Evolutionary conservation across 352 stramenopile genomes (phyloP), one percentile per base, ranked within the genome.

Genomic region (Globisporangium nunn): DNA sequence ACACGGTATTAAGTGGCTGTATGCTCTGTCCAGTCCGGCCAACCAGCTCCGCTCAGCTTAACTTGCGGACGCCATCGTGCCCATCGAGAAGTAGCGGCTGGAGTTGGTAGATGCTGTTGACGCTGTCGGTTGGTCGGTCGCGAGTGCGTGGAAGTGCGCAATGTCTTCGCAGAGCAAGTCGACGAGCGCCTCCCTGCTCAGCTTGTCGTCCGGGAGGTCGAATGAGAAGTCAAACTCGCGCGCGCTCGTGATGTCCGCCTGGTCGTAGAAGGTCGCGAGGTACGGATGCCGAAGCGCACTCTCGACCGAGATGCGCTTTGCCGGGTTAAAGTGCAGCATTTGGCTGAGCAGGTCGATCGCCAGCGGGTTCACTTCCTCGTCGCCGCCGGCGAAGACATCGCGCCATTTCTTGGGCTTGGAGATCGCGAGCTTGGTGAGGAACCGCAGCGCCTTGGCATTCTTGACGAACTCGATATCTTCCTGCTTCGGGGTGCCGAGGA

Each of bases 381-480:
- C 47, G 29, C 37, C 30, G 17, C 59, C 65, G 2, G 75, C 68
- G 56, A 89, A 86, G 28, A 85, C 68, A 8, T 91, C 77, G 6
- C 58, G 61, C 70, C 78, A 87, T 61, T 87, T 89, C 47, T 72
- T 85, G 0, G 80, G 75, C 66, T 91, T 89, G 11, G 77, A 88
- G 40, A 92, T 91, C 1, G 75, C 54, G 5, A 87, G 61, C 50
- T 83, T 83, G 4, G 77, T 87, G 8, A 98, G 72, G 68, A 98
- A 98, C 23, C 77, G 91, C 17, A 74, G 56, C 11, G 94, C 90
- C 63, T 93, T 98, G n/a, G 75, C 78, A 44, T 93, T 97, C 66
- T 92, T 87, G 49, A 98, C 88, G 49, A 90, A 89, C 14, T 49
- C 63, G 47, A 84, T 85, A 54, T 92, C 82, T 35, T 90, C 74